Percentiles rank a stretch among this genome's conserved stretches.
Conservation (phyloP, 169 alveolate genomes). For the Toxoplasma gondii region DNA sequence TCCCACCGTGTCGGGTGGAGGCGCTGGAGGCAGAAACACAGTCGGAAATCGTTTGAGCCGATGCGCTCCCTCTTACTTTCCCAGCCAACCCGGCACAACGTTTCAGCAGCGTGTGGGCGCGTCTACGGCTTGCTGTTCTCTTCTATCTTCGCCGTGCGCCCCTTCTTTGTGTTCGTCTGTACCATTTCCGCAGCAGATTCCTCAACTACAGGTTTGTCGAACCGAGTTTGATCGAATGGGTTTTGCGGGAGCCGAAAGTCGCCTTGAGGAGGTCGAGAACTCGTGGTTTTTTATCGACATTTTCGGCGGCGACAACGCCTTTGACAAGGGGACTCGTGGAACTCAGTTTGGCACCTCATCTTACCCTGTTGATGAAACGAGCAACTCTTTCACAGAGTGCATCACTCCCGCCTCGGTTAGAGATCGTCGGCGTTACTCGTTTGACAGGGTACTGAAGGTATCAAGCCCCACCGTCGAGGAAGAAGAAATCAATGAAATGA, state of each 20-base stretch:
- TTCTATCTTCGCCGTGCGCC: neutral
- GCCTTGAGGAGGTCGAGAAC: neutral
- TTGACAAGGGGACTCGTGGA: neutral
- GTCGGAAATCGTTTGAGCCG: neutral
- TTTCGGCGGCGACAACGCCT: neutral
- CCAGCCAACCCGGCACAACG: neutral
- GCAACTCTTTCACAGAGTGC: too few relatives aligned
- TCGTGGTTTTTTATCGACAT: slow-evolving; percentile 10
- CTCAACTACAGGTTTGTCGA: neutral
- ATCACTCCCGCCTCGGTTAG: neutral
- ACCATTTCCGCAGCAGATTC: neutral
- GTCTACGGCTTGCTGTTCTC: slow-evolving; percentile 11
- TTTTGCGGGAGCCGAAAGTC: neutral
- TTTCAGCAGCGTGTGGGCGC: neutral
- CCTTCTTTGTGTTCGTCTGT: neutral
- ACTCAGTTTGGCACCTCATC: neutral
- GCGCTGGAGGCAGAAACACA: neutral
- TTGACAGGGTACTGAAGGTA: neutral
- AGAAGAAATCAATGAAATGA: neutral
- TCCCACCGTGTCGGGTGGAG: neutral
- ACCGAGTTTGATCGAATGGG: neutral
- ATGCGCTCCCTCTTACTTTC: neutral
- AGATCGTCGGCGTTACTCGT: neutral
- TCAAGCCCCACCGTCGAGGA: neutral
- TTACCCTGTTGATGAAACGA: neutral